Base-by-base conservation (phyloP, 2,329 filamentous ascomycete genomes). In the Diaporthe capsici region DNA sequence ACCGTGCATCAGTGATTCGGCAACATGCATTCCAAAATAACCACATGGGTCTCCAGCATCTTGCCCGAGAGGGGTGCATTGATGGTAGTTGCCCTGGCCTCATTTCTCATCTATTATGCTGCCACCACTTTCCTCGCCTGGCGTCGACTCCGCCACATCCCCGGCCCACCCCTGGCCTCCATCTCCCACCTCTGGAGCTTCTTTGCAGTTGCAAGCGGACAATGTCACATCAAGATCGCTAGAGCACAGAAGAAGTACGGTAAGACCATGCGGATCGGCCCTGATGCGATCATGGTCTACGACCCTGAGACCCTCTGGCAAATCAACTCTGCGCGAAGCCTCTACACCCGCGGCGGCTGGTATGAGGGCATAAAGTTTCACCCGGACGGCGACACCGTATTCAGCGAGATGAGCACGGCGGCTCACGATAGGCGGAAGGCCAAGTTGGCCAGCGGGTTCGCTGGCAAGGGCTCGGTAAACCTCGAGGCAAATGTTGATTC, bases 171-270 rank as follows among this genome's bases (percentile, higher is more conserved):
- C 7, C 71, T 77, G 22, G 80, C 81, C 10, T 79, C 78, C 13
- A 78, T 82, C 37, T 80, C 80, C n/a, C 79, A 80, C 65, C 74
- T 81, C 34, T 82, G 81, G 81, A 76, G 77, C 1, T 79, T 79
- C 57, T 75, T 78, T 13, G 55, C 76, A 10, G 79, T 81, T 58
- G 71, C 31, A 22, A 73, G 76, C 6, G 80, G 78, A n/a, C 68
- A 75, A 4, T 78, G 78, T 61, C 77, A 80, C 68, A 72, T 71
- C 34, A 76, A 72, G 9, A 72, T 82, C 4, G 61, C 73, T 12
- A 39, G 76, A 12, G 77, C 80, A 25, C 77, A 81, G n/a, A 42
- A 78, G 20, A 79, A 80, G 25, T 81, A 82, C 42, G 81, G 81
- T 4, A 80, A 79, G 17, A 70, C 81, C 15, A 71, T 80, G 61